Percentiles rank a stretch among this genome's conserved stretches.
Evolutionary conservation across 139 green algal genomes (phyloP).

Genomic region (Chlamydomonas sp.): DNA sequence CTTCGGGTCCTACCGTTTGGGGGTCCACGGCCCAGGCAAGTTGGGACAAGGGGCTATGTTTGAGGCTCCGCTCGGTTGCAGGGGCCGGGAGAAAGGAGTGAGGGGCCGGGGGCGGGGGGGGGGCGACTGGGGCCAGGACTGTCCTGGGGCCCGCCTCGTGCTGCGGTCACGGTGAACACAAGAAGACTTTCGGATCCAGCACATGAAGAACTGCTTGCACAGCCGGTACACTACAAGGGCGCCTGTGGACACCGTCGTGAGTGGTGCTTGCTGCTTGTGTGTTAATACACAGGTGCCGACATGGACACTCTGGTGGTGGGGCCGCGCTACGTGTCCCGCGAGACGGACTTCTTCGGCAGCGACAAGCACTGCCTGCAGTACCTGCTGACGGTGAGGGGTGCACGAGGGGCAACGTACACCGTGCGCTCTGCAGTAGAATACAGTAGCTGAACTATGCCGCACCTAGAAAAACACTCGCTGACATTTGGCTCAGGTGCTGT

Average conservation of each 20-base stretch:
- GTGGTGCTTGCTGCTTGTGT: background rate
- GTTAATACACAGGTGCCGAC: conserved; percentile 79
- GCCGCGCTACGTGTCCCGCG: conserved; percentile 74
- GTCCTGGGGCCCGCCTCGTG: no score
- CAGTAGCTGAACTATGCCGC: background rate
- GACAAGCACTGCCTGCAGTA: conserved; percentile 73
- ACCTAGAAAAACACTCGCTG: background rate
- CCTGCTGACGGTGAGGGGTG: conserved; percentile 61
- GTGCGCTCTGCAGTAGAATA: background rate
- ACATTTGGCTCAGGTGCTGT: background rate
- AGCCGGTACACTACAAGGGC: no score
- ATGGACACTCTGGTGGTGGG: conserved; percentile 97
- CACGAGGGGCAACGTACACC: no score
- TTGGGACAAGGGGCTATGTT: background rate
- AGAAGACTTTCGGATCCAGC: no score
- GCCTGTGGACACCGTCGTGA: background rate
- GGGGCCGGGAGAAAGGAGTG: no score
- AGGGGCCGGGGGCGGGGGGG: no score
- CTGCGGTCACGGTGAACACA: no score
- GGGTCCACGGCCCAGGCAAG: conserved; percentile 91
- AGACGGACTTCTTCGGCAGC: conserved; percentile 94
- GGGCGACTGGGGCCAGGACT: no score
- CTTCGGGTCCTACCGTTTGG: conserved; percentile 95
- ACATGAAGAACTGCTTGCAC: no score
- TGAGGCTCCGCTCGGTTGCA: background rate